Percentiles rank a stretch among this genome's conserved stretches.
Evolutionary conservation across 2,329 filamentous ascomycete genomes (phyloP).

Genomic region (Cryphonectria japonica): DNA sequence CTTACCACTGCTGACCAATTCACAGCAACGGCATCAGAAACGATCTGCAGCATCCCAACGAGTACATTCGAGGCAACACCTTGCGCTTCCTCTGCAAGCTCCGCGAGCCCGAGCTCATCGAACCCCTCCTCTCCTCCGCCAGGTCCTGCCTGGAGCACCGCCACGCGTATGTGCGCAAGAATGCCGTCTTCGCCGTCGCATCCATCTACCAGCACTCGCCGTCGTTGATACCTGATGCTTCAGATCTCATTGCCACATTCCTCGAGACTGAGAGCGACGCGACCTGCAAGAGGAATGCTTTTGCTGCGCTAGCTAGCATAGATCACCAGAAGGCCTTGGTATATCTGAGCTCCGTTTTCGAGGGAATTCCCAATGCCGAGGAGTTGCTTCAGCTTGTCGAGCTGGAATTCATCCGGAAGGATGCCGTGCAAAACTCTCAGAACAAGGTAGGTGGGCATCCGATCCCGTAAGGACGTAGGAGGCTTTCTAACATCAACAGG

Average conservation of each 20-base stretch:
- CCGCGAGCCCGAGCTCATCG: conserved; percentile 91
- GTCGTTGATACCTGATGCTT: conserved; percentile 89
- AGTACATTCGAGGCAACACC: conserved; percentile 98
- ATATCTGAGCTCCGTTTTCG: conserved; percentile 87
- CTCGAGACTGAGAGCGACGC: conserved; percentile 88
- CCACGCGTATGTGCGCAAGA: conserved; percentile 97
- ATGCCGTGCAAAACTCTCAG: conserved; percentile 90
- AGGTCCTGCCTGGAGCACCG: conserved; percentile 92
- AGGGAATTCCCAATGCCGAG: conserved; percentile 91
- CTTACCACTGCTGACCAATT: conserved; percentile 33
- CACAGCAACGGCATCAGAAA: conserved; percentile 94
- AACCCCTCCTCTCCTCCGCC: conserved; percentile 90
- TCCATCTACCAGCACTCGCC: conserved; percentile 92
- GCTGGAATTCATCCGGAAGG: conserved; percentile 96
- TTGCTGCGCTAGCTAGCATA: conserved; percentile 86
- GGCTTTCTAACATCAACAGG: conserved; percentile 53
- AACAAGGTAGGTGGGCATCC: conserved; percentile 71
- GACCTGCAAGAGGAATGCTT: conserved; percentile 97
- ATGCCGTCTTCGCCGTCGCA: conserved; percentile 91
- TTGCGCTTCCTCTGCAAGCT: conserved; percentile 96
- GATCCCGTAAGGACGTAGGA: neutral
- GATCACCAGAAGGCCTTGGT: conserved; percentile 90
- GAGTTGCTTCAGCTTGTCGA: conserved; percentile 92
- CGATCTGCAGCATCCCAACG: conserved; percentile 95
- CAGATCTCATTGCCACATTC: conserved; percentile 89